Evolutionary conservation across 805 yeast species (phyloP), one percentile per base, ranked within the genome.

Genomic region (Tetrapisispora nanseiensis): DNA sequence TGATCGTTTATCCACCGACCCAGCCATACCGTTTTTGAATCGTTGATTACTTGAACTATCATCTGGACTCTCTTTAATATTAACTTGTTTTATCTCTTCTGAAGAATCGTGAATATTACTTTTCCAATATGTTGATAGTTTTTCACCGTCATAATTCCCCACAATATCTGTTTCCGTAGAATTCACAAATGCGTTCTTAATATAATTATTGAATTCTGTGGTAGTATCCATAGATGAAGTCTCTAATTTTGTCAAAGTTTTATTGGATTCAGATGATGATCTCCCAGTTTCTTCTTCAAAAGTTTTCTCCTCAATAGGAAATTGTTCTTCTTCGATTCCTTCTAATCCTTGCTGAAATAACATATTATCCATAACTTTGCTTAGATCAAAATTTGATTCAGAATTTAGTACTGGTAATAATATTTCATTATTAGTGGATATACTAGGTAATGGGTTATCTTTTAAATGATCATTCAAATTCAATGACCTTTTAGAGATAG

Each of bases 401-500:
- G 47, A 28, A 9, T 47, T 34, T 2, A 52, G 49, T 10, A 57
- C 26, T 10, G 57, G 51, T 5, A 62, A 59, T 8, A 46, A 20
- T 2, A 39, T 35, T 22, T 40, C 20, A 4, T 40, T 23, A 9
- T 44, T 46, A 5, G 33, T 18, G 5, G 20, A 20, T 30, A 32
- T 18, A 22, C 34, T 8, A 10, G 11, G 29, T 13, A 9, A 26
- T 32, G 38, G 38, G 12, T 50, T 54, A 16, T 33, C 45, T 4
- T 51, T 36, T n/a, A 61, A 44, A 41, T 45, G 54, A 11, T 58
- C 65, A 20, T 52, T 62, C 21, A 62, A 42, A 39, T 62, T 62
- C 15, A 62, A 40, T 1, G 67, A 61, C 37, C 60, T 55, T 35
- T 59, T 62, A 2, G 67, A 62, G 31, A 62, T 62, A 0, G 67